Conservation (phyloP, 2,329 filamentous ascomycete species). For the Fusarium sp. region DNA sequence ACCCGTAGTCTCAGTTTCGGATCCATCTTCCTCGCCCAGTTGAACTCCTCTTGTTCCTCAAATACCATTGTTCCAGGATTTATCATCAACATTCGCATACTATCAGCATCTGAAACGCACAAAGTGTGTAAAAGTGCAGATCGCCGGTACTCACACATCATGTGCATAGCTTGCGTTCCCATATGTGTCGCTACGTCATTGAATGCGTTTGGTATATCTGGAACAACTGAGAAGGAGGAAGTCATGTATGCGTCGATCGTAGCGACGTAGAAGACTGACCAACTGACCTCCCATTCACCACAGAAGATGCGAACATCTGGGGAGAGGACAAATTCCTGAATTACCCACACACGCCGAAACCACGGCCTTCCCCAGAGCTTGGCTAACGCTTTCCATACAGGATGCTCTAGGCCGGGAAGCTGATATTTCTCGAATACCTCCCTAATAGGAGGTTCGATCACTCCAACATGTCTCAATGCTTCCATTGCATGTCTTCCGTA, state of each 20-base stretch:
- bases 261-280: background rate
- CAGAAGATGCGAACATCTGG: background rate
- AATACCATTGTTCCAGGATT: background rate
- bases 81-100: background rate
- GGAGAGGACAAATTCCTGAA: background rate
- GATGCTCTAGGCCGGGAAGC: background rate
- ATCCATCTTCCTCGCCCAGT: background rate
- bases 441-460: no score
- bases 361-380: background rate
- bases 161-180: background rate
- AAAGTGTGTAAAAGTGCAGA: no score
- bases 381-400: background rate
- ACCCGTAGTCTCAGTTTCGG: background rate
- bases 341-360: background rate
- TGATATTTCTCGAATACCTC: accelerated
- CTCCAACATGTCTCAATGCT: accelerated
- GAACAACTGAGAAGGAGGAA: background rate
- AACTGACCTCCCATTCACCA: background rate
- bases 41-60: background rate
- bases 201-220: background rate
- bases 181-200: background rate
- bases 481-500: background rate
- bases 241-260: background rate
- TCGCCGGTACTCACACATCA: background rate
- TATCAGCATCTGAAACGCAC: background rate